A percentile compares a stretch with the other conserved stretches of the same genome.
Evolutionary conservation across 148 eudicot species (phyloP).

Genomic region (Vaccinium corymbosum): DNA sequence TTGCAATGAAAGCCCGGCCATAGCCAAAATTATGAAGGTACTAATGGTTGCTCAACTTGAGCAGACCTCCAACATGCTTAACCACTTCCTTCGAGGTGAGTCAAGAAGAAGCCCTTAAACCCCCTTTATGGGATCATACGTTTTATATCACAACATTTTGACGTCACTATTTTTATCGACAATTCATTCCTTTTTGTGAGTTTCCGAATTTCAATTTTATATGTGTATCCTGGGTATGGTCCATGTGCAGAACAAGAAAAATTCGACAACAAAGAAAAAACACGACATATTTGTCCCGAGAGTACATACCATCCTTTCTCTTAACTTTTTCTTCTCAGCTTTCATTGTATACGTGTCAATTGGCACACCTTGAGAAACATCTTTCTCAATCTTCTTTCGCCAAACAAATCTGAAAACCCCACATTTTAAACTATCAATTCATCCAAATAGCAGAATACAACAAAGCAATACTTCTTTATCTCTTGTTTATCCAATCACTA

Average conservation of each 20-base stretch:
- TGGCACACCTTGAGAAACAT: conserved; percentile 62
- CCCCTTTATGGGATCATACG: not conserved
- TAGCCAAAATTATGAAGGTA: not conserved
- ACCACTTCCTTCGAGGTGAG: not conserved
- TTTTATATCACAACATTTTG: not conserved
- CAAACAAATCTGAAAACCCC: conserved; percentile 64
- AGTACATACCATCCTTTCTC: conserved; percentile 63
- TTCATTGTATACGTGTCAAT: conserved; percentile 62
- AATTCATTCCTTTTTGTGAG: not conserved
- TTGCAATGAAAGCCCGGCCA: not conserved
- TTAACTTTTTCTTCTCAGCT: conserved; percentile 76
- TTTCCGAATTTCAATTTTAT: not conserved
- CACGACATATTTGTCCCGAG: not conserved
- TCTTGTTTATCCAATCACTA: not conserved
- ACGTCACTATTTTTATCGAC: not conserved
- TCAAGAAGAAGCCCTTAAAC: not conserved
- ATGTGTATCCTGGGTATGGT: not conserved
- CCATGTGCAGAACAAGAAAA: not conserved
- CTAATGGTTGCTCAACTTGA: not conserved
- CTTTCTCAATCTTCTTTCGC: conserved; percentile 83
- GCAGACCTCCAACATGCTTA: not conserved
- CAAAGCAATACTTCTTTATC: not conserved
- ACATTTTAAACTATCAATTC: conserved; percentile 3
- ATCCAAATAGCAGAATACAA: not conserved
- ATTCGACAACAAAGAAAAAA: not conserved